phyloP scores from a whole-genome alignment of 2,329 filamentous ascomycete species.

The Parafenestella ontariensis region DNA sequence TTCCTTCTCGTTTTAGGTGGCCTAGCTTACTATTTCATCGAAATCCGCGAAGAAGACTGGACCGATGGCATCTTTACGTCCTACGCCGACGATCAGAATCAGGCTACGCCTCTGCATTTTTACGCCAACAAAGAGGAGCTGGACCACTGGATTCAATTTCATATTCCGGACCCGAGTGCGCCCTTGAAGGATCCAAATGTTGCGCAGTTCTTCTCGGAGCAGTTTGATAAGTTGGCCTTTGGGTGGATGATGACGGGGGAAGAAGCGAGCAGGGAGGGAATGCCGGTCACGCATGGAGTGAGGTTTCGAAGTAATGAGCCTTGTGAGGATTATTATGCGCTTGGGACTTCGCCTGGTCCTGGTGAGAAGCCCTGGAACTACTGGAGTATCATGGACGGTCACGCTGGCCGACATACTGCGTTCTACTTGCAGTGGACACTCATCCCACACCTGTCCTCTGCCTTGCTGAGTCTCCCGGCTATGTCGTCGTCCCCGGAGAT shows the following conservation, averaged over 20 bases:
- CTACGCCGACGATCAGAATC: constrained; percentile 19
- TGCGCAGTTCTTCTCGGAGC: constrained; percentile 27
- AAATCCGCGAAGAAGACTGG: constrained; percentile 28
- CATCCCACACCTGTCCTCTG: constrained; percentile 52
- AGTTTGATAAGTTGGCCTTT: constrained; percentile 32
- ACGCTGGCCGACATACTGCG: constrained; percentile 56
- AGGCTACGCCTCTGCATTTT: constrained; percentile 35
- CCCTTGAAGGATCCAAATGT: constrained; percentile 30
- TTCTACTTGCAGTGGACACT: constrained; percentile 52
- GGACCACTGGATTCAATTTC: constrained; percentile 33
- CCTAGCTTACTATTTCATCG: constrained; percentile 33
- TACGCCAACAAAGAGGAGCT: constrained; percentile 35
- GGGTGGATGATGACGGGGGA: constrained; percentile 40
- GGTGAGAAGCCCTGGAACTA: constrained; percentile 43
- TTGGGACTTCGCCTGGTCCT: constrained; percentile 38
- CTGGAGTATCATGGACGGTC: constrained; percentile 60
- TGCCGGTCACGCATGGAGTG: constrained; percentile 45
- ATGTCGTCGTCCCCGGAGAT: constrained; percentile 56
- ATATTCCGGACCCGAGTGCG: constrained; percentile 28
- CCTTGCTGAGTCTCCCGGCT: constrained; percentile 41
- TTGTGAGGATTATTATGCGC: constrained; percentile 42
- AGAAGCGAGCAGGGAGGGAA: constrained; percentile 26
- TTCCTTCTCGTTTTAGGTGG: constrained; percentile 30
- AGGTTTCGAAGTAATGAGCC: constrained; percentile 40
- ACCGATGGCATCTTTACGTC: constrained; percentile 25